Evolutionary conservation across 1,284 basidiomycete genomes (phyloP), one percentile per base, ranked within the genome.

Genomic region (Trametes sp.): DNA sequence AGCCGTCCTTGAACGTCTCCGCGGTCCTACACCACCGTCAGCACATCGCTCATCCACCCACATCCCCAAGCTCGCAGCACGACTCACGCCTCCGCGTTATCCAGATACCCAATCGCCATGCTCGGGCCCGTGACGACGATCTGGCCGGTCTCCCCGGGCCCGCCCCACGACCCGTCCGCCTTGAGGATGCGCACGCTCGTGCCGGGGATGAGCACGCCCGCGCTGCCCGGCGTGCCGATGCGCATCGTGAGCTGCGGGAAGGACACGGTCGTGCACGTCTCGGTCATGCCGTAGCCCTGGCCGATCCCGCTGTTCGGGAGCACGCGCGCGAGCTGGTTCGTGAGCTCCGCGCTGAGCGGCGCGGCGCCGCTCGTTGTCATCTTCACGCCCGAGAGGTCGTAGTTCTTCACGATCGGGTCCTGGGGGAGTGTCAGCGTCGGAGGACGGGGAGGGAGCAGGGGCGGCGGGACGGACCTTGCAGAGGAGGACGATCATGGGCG

Each of bases 321-420:
- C 38, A 88, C 72, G 33, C 80, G 76, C 57, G 83, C 77, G 44
- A 91, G 73, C 66, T 86, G 81, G 35, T 80, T 64, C 61, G 83
- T 86, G 31, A 92, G 78, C 69, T 91, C 90, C 24, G 81, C 77
- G 4, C 90, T 87, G 4, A 94, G 76, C 2, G 92, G 92, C 0
- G 92, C 92, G 0, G 91, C 93, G 33, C 92, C 89, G 35, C 80
- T 81, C 76, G 93, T 82, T 62, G 86, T 79, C 67, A 82, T 76
- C 62, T 85, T 80, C 54, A 95, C 75, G 58, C 80, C 76, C 38
- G 79, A 81, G 26, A 95, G 78, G 67, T 93, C 84, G 69, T 89
- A 89, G 42, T 89, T 80, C 69, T 88, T 85, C 24, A 85, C 82
- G 11, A 81, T 83, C 21, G 90, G 87, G 74, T 89, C 85, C 88